These are phyloP conservation scores for Pinguiococcus pyrenoidosus DNA, from an alignment of 108 stramenopile species.

Conservation along the genomic window DNA sequence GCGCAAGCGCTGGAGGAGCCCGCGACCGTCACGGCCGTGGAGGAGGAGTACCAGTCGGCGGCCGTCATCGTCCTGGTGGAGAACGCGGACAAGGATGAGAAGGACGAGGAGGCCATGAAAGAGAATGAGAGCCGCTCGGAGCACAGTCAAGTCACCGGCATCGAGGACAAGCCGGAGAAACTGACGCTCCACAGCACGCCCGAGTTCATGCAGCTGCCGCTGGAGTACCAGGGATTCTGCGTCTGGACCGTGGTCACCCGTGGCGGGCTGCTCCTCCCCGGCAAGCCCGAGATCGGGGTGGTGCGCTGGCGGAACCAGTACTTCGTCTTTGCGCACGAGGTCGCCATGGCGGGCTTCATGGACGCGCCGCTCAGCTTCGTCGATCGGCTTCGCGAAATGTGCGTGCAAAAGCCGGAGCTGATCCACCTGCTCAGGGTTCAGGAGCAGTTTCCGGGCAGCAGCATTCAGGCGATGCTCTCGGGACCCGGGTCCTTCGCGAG, in stretches of 20 bases:
- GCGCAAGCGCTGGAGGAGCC: background rate
- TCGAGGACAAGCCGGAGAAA: slow-evolving; percentile 5
- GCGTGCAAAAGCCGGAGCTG: slow-evolving; percentile 34
- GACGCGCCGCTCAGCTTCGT: slow-evolving; percentile 16
- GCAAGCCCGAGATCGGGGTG: slow-evolving; percentile 43
- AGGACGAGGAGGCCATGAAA: no score
- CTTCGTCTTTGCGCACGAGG: slow-evolving; percentile 40
- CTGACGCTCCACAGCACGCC: slow-evolving; percentile 32
- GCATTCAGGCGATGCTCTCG: slow-evolving; percentile 21
- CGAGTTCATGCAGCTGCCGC: slow-evolving; percentile 46
- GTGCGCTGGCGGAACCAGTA: slow-evolving; percentile 24
- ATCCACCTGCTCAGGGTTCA: slow-evolving; percentile 45
- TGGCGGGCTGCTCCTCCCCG: slow-evolving; percentile 40
- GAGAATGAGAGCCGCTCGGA: no score
- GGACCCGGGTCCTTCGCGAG: background rate
- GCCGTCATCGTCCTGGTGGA: no score
- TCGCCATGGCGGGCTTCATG: slow-evolving; percentile 29
- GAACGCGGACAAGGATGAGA: background rate
- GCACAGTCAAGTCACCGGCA: background rate
- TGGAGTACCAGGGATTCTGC: slow-evolving; percentile 48
- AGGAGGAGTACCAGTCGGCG: no score
- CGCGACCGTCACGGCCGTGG: background rate
- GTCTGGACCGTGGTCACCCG: slow-evolving; percentile 26
- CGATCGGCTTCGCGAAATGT: slow-evolving; percentile 17
- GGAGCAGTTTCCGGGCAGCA: slow-evolving; percentile 26